Conservation (phyloP, 2,329 filamentous ascomycete genomes). For the Colletotrichum echinochloae region DNA sequence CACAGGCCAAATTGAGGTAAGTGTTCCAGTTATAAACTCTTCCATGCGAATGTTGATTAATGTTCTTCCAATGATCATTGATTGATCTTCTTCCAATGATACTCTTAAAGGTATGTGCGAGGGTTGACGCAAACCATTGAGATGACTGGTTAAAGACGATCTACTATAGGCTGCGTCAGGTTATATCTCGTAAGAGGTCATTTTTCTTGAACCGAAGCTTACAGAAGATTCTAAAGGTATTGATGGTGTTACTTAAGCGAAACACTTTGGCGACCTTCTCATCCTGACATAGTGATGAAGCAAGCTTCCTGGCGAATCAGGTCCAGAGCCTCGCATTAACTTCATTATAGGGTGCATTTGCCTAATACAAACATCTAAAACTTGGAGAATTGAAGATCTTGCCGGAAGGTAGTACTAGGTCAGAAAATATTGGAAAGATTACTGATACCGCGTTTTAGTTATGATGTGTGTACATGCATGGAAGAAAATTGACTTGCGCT, state of each 20-base stretch:
- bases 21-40: background rate
- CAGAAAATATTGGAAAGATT: background rate
- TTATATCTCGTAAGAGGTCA: too few species aligned
- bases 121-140: background rate
- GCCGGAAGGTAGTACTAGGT: too few species aligned
- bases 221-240: background rate
- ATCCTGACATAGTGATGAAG: background rate
- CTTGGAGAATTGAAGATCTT: background rate
- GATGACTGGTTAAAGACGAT: background rate
- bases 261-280: too few species aligned
- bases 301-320: background rate
- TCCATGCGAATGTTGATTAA: too few species aligned
- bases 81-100: background rate
- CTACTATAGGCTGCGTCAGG: too few species aligned
- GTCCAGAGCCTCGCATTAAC: background rate
- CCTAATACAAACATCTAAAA: background rate
- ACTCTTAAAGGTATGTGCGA: background rate
- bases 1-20: background rate
- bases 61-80: background rate
- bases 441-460: background rate
- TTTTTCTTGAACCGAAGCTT: rapidly evolving
- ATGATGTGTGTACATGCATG: background rate
- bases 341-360: background rate
- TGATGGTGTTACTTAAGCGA: background rate
- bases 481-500: too few species aligned